Evolutionary conservation across 2,329 filamentous ascomycete species (phyloP).

Genomic region (Piedraia hortae): DNA sequence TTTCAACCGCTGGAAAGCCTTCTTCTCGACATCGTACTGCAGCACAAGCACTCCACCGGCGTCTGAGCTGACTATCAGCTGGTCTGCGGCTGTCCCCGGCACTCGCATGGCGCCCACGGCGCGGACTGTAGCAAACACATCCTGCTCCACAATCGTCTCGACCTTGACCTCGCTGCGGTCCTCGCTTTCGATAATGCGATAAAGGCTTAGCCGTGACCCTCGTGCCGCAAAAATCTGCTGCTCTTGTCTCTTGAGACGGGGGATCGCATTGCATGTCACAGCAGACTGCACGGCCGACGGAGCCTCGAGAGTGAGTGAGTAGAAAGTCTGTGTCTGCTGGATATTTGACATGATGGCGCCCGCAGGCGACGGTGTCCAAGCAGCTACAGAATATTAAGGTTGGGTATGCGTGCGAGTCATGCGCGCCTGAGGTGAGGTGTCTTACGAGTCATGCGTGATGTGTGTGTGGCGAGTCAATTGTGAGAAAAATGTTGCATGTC

Average conservation of each 20-base stretch:
- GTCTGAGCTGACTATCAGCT: conserved; percentile 83
- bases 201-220: conserved; percentile 65
- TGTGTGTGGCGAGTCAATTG: no score
- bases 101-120: conserved; percentile 69
- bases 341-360: conserved; percentile 77
- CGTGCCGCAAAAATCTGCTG: conserved; percentile 91
- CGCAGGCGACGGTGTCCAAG: no score
- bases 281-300: conserved; percentile 75
- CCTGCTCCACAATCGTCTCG: conserved; percentile 61
- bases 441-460: no score
- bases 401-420: no score
- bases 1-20: conserved; percentile 68
- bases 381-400: no score
- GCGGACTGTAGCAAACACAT: conserved; percentile 89
- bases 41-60: conserved; percentile 84
- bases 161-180: conserved; percentile 47
- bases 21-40: conserved; percentile 67
- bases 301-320: conserved; percentile 84
- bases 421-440: no score
- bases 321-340: conserved; percentile 83
- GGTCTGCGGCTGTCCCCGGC: conserved; percentile 75
- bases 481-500: no score
- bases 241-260: conserved; percentile 57
- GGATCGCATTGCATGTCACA: conserved; percentile 63
- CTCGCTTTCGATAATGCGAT: conserved; percentile 39